Evolutionary conservation across 75 land plant species (phyloP), one percentile per base, ranked within the genome.

Genomic region (Picea glauca): DNA sequence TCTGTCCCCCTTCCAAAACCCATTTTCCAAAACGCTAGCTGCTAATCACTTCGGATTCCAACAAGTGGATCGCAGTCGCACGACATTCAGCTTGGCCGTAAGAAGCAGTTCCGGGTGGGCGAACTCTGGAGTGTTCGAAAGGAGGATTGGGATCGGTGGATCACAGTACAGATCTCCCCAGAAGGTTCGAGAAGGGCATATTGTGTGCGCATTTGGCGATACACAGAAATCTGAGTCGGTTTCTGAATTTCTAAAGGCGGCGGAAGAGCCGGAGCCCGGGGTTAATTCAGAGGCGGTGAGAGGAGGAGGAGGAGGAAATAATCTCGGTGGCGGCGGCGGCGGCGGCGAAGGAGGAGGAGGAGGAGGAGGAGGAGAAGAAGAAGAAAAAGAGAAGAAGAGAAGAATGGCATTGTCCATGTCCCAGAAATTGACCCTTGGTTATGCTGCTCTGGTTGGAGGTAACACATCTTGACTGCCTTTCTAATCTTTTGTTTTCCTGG

Each of bases 371-470:
- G 82, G 0, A 78, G 78, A 8, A 76, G 77, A 20, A 81, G 83
- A 7, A 75, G 77, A 79, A 31, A 58, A 46, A 75, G 4, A 74
- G 14, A 26, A 76, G 58, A 59, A 77, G 65, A 73, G 68, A 61
- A 83, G 62, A 81, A 82, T 46, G 54, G 88, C 74, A 58, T 77
- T 95, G 87, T 86, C 92, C 2, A 84, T 91, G 91, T 95, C 98
- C 12, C 98, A 95, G 86, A 95, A 95, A 58, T 66, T 95, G 31
- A 95, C 98, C 4, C 84, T 95, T 13, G 98, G 84, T 1, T 95
- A 95, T 82, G 98, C 98, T 35, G 87, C 81, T 35, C 89, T 95
- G 20, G 89, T 95, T 23, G 98, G 92, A 86, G 87, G 96, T 92
- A 78, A 23, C 60, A 77, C 1, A 59, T 23, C 33, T 38, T 68